Evolutionary conservation across 352 stramenopile species (phyloP), one percentile per base, ranked within the genome.

Genomic region (Phytopythium ostracodes): DNA sequence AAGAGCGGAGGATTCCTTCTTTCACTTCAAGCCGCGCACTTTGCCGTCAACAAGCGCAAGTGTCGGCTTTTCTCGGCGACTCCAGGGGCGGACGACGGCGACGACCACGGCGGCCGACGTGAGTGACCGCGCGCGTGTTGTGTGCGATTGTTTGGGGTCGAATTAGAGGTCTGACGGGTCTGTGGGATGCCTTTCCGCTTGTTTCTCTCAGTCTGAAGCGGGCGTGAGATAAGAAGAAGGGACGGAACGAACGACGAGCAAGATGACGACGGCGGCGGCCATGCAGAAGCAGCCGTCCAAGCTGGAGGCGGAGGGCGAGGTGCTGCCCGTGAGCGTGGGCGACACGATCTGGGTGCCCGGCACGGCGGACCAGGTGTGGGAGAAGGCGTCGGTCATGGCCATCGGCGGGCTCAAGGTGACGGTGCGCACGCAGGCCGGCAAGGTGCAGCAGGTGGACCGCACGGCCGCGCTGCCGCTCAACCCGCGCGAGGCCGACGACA

Each of bases 401-500:
- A 92, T 94, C 58, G 85, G 84, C 56, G 87, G 73, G 6, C 85
- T 93, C 69, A 94, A 96, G 55, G 85, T 94, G 22, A 96, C 84
- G 17, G 85, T 96, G 52, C 85, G 83, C 60, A 96, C 86, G 33
- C 73, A 83, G 49, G 81, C 83, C 36, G 84, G 87, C 52, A 96
- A 94, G 66, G 84, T 96, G 53, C 81, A 92, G 73, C 87, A 94
- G 60, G 87, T 96, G 25, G 85, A 96, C 61, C 87, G 87, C 50
- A 65, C 71, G 5, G 73, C 90, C 38, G 80, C 85, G 36, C 66
- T 93, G 50, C 87, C 87, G 44, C 71, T 75, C 51, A 96, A 96
- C 67, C 87, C 87, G 42, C 87, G 87, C 63, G 85, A 94, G 65
- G 81, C 81, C 6, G 85, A 94, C 71, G 91, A 98, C 65, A 98